Conservation (phyloP, 805 yeast species). For the Starmera caribaea region DNA sequence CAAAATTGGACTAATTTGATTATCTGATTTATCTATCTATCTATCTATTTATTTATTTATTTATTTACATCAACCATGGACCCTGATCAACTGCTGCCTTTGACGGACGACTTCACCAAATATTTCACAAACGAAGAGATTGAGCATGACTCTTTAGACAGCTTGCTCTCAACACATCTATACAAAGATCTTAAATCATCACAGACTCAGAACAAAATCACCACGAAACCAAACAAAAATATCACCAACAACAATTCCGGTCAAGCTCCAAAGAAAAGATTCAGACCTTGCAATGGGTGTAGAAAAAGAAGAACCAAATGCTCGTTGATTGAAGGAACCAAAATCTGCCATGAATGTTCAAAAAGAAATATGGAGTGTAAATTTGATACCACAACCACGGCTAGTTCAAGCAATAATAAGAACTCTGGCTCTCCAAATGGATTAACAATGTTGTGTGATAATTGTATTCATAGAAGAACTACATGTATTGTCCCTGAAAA, state of each 20-base stretch:
- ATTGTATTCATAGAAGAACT: slow-evolving; percentile 15
- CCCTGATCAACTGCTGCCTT: too few species aligned
- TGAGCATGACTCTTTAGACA: too few species aligned
- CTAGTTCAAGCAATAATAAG: background rate
- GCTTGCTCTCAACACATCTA: too few species aligned
- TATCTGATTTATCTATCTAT: too few species aligned
- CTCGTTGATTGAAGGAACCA: slow-evolving; percentile 13
- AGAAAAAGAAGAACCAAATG: slow-evolving; percentile 27
- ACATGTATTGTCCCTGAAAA: slow-evolving; percentile 13
- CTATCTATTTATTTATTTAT: too few species aligned
- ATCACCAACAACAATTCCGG: background rate
- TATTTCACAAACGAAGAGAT: too few species aligned
- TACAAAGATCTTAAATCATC: too few species aligned
- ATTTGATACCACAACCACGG: slow-evolving; percentile 7
- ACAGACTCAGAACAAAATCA: background rate
- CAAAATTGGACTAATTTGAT: too few species aligned
- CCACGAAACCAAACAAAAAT: background rate
- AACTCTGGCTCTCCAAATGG: background rate
- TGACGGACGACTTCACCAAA: too few species aligned
- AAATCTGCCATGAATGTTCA: slow-evolving; percentile 20
- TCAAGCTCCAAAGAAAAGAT: slow-evolving; percentile 7
- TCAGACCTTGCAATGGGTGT: slow-evolving; percentile 29
- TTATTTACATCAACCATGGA: too few species aligned
- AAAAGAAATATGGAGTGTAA: slow-evolving; percentile 21
- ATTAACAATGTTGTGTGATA: slow-evolving; percentile 10